phyloP scores from a whole-genome alignment of 2,329 filamentous ascomycete species.

The Ceratocystis alfenasii region DNA sequence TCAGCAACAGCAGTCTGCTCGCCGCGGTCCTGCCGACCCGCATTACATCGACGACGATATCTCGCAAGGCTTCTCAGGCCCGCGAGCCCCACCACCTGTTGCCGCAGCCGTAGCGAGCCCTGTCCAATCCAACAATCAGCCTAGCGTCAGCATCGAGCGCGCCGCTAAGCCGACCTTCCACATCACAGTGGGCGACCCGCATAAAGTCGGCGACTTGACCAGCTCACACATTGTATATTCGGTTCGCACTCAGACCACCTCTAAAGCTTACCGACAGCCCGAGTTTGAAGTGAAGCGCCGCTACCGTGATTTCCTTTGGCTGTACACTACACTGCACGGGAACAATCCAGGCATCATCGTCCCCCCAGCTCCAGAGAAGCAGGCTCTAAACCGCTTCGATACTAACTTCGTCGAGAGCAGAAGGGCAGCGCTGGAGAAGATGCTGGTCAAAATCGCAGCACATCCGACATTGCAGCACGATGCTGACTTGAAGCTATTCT shows the following conservation, averaged over 20 bases:
- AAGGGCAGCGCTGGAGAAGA: conserved; percentile 83
- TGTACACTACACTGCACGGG: conserved; percentile 85
- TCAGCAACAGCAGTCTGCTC: conserved; percentile 30
- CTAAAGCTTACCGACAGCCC: conserved; percentile 84
- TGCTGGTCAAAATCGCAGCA: conserved; percentile 89
- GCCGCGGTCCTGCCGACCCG: conserved; percentile 39
- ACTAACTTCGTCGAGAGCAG: conserved; percentile 91
- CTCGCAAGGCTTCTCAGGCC: conserved; percentile 31
- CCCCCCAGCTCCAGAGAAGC: conserved; percentile 92
- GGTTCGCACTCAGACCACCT: conserved; percentile 85
- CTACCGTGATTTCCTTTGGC: conserved; percentile 95
- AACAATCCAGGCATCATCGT: conserved; percentile 94
- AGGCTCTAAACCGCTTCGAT: conserved; percentile 91
- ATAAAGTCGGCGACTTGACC: conserved; percentile 93
- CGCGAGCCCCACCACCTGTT: conserved; percentile 55
- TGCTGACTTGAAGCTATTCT: conserved; percentile 83
- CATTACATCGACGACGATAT: conserved; percentile 50
- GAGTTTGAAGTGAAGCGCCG: conserved; percentile 89
- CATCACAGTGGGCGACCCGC: conserved; percentile 87
- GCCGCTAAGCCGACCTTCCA: conserved; percentile 84
- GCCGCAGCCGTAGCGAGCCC: conserved; percentile 44
- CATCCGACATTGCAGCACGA: conserved; percentile 90
- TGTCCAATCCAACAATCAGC: conserved; percentile 44
- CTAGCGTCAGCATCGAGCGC: conserved; percentile 83
- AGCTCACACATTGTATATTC: conserved; percentile 97